phyloP scores from a whole-genome alignment of 2,329 filamentous ascomycete species.

The Fusarium succisae region DNA sequence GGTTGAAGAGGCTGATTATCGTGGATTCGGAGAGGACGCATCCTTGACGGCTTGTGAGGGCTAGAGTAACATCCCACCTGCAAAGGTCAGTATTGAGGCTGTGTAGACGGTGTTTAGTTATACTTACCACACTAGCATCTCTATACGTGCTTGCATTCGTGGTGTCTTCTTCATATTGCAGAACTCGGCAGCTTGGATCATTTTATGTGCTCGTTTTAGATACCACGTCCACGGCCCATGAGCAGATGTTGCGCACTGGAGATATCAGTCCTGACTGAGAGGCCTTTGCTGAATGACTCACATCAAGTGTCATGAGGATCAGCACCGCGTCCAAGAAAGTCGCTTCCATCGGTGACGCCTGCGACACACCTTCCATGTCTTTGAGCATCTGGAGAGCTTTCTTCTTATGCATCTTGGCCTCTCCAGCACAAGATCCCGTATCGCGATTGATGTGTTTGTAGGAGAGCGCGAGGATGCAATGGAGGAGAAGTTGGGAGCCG shows the following conservation, averaged over 20 bases:
- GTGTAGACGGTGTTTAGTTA: rapidly evolving
- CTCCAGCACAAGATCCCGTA: neutral
- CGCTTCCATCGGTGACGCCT: neutral
- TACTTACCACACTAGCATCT: neutral
- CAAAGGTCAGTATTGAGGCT: rapidly evolving
- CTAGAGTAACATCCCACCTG: neutral
- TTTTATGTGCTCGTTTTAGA: neutral
- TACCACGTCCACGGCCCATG: neutral
- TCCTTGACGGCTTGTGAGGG: neutral
- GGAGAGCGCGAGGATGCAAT: neutral
- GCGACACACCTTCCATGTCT: neutral
- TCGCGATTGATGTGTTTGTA: neutral
- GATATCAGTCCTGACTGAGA: neutral
- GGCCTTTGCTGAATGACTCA: neutral
- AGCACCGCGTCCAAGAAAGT: neutral
- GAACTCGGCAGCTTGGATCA: neutral
- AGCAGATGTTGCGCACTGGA: neutral
- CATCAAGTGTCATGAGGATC: neutral
- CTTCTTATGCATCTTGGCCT: neutral
- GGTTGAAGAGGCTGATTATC: neutral
- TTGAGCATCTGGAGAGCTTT: neutral
- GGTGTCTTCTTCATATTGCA: neutral
- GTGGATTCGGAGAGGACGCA: neutral
- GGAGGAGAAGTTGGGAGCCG: neutral
- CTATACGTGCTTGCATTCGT: neutral